These are phyloP conservation scores for Xylaria scruposa DNA, from an alignment of 495 filamentous ascomycete genomes.

Conservation along the genomic window DNA sequence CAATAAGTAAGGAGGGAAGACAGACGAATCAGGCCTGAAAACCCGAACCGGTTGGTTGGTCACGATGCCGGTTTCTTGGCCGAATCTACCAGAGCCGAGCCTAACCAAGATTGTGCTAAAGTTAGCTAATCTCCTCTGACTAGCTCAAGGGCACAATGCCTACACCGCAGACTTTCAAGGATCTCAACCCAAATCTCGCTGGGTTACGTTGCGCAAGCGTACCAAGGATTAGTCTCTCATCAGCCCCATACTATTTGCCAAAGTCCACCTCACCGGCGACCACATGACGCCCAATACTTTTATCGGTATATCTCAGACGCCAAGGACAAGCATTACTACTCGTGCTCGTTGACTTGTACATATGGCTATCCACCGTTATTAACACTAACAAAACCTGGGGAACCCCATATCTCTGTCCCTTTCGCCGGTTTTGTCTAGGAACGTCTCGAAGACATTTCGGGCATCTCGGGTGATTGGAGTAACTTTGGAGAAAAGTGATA, in stretches of 20 bases:
- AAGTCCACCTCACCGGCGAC: neutral
- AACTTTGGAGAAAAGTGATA: slow-evolving; percentile 12
- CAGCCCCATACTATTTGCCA: neutral
- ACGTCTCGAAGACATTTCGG: slow-evolving; percentile 14
- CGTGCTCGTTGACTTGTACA: neutral
- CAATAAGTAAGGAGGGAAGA: slow-evolving; percentile 1
- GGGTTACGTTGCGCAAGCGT: neutral
- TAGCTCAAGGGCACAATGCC: neutral
- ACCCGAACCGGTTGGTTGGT: slow-evolving; percentile 13
- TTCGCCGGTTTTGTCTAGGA: slow-evolving; percentile 41
- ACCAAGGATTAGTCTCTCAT: neutral
- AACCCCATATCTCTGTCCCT: slow-evolving; percentile 15
- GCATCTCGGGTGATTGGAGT: slow-evolving; percentile 13
- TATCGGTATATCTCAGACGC: neutral
- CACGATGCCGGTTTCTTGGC: slow-evolving; percentile 10
- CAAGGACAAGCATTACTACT: neutral
- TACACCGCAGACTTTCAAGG: slow-evolving; percentile 1
- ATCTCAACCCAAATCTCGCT: neutral
- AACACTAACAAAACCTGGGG: slow-evolving; percentile 13
- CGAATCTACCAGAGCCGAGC: neutral
- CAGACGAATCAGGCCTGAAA: slow-evolving; percentile 9
- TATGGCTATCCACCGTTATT: slow-evolving; percentile 1
- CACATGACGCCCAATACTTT: slow-evolving; percentile 17
- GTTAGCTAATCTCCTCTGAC: neutral
- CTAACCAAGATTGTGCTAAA: slow-evolving; percentile 17